Percentiles rank a stretch among this genome's conserved stretches.
phyloP scores from a whole-genome alignment of 2,329 filamentous ascomycete species.

The Beauveria rudraprayagi region DNA sequence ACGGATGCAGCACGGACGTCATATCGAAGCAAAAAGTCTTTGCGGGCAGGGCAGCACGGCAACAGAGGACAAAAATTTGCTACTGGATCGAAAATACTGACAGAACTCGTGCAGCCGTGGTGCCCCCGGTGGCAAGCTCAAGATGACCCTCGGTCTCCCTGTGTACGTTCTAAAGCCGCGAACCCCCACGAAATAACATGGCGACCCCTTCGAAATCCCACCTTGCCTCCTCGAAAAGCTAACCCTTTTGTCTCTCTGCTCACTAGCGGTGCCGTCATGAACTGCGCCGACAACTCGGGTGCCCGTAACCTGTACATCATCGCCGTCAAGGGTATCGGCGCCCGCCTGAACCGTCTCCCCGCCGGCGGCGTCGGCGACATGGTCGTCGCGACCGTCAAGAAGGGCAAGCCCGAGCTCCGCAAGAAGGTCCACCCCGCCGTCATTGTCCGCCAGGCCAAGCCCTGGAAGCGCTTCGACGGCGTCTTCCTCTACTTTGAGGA shows the following conservation, averaged over 20 bases:
- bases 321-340: constrained; percentile 97
- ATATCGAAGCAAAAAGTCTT: background rate
- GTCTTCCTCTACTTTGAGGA: constrained; percentile 99
- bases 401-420: constrained; percentile 99
- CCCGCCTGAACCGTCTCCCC: constrained; percentile 92
- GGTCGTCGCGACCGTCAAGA: constrained; percentile 99
- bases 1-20: background rate
- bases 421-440: constrained; percentile 99
- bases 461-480: constrained; percentile 97
- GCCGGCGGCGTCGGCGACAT: constrained; percentile 98
- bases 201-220: constrained; percentile 7
- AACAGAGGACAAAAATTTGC: background rate
- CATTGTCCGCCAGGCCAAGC: constrained; percentile 98
- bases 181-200: background rate
- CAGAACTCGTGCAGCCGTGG: constrained; percentile 51
- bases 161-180: constrained; percentile 61
- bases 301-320: constrained; percentile 99
- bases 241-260: constrained; percentile 1
- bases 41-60: constrained; percentile 7
- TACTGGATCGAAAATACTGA: constrained; percentile 22
- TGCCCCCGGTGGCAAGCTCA: constrained; percentile 99
- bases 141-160: constrained; percentile 99
- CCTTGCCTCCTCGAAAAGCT: constrained; percentile 14
- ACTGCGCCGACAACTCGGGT: constrained; percentile 99
- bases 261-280: constrained; percentile 95